Base-by-base conservation (phyloP, 108 stramenopile species). In the Aurantiochytrium sp. region DNA sequence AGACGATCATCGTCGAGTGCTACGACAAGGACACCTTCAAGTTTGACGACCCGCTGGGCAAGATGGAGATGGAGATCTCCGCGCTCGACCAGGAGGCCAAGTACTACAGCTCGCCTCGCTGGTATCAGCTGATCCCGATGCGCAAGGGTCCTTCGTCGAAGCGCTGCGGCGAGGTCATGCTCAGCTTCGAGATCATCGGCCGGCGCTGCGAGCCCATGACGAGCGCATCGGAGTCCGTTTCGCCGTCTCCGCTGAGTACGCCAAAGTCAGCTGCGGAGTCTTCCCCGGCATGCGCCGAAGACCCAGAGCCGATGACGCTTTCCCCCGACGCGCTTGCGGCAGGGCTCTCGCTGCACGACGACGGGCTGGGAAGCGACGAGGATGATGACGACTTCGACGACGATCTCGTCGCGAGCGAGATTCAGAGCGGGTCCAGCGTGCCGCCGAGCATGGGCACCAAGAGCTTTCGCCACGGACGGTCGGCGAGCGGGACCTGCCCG, bases 11-110 rank as follows among this genome's bases (percentile, higher is more conserved):
- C 73, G 24, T 81, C 2, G 73, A 81, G 30, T 81, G 73, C 73
- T 81, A 48, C 27, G 73, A 81, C 45, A 81, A 48, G 39, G 73
- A 81, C 45, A 81, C 39, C 30, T 81, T 81, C 45, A 81, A 81
- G 24, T 81, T 81, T 42, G 73, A 81, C 30, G 73, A 81, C 39
- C 36, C 73, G 24, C 73, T 81, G 21, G 73, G 73, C 24, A 81
- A 81, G 45, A 48, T 48, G 6, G 73, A 81, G 12, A 48, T 81
- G 73, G 39, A 48, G 27, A 6, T 81, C 39, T 22, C 27, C 1
- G 42, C 73, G 45, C 42, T 81, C 34, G 59, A 65, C 0, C 59
- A 65, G 19, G 59, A 65, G 59, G 32, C 59, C 15, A 65, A 65
- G 15, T 65, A 65, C 59, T 65, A 65, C 59, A 65, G 34, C 34